phyloP scores from a whole-genome alignment of 306 rosid species.

The Quercus suber region DNA sequence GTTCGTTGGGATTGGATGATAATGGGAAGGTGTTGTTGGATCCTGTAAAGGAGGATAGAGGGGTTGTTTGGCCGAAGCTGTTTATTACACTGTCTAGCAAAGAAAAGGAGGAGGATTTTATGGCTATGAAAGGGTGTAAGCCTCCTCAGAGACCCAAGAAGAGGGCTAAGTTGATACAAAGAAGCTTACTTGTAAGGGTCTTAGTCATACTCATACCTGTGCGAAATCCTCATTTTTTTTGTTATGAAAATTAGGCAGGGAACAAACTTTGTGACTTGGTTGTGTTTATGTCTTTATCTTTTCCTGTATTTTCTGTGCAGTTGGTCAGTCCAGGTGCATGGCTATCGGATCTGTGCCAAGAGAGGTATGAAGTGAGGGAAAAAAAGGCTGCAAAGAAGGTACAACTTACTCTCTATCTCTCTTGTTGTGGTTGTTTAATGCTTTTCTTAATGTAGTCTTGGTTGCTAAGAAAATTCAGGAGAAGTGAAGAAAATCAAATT shows the following conservation, averaged over 20 bases:
- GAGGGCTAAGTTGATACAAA: slow-evolving; percentile 49
- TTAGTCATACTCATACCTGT: background rate
- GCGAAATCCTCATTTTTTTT: background rate
- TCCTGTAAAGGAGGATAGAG: slow-evolving; percentile 29
- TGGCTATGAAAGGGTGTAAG: slow-evolving; percentile 69
- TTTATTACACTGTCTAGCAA: slow-evolving; percentile 50
- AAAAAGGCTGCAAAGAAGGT: slow-evolving; percentile 66
- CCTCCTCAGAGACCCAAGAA: slow-evolving; percentile 63
- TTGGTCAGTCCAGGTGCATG: slow-evolving; percentile 60
- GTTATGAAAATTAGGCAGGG: background rate
- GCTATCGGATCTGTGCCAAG: slow-evolving; percentile 58
- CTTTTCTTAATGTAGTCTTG: background rate
- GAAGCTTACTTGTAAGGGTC: slow-evolving; percentile 44
- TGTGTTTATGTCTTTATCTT: background rate
- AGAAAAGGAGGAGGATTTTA: slow-evolving; percentile 62
- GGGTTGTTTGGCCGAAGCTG: slow-evolving; percentile 50
- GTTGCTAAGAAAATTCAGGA: slow-evolving; percentile 7
- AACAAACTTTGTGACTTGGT: background rate
- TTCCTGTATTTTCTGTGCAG: slow-evolving; percentile 26
- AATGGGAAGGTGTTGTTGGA: slow-evolving; percentile 38
- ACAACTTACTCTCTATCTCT: background rate
- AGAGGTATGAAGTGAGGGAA: slow-evolving; percentile 65
- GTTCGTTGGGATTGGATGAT: slow-evolving; percentile 53
- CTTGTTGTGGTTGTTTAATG: background rate
- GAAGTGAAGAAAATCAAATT: background rate